These are phyloP conservation scores for Beauveria brongniartii DNA, from an alignment of 2,329 filamentous ascomycete species.

Conservation along the genomic window DNA sequence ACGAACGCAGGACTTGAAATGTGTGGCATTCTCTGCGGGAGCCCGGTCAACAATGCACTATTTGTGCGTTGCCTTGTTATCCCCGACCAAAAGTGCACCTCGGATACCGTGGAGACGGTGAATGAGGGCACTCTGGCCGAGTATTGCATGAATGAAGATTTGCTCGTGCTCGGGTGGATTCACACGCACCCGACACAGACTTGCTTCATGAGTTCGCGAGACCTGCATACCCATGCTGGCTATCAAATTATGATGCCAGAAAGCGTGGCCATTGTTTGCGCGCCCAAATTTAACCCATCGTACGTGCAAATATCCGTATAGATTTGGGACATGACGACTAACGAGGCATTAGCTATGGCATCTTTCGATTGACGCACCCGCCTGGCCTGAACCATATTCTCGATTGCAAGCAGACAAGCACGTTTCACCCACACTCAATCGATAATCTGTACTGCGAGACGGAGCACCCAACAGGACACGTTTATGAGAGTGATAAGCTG, in stretches of 20 bases:
- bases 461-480: conserved; percentile 56
- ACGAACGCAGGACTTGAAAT: conserved; percentile 81
- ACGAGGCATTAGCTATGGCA: conserved; percentile 58
- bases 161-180: conserved; percentile 92
- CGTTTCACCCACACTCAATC: conserved; percentile 70
- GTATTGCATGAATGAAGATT: conserved; percentile 75
- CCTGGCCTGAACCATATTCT: conserved; percentile 82
- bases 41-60: conserved; percentile 82
- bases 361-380: conserved; percentile 88
- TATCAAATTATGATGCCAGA: conserved; percentile 97
- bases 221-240: conserved; percentile 86
- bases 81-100: conserved; percentile 81
- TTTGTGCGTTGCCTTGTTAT: conserved; percentile 87
- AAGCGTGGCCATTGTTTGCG: conserved; percentile 94
- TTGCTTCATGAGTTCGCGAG: conserved; percentile 93
- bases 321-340: neutral
- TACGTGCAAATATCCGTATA: conserved; percentile 35
- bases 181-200: conserved; percentile 95
- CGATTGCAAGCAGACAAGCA: conserved; percentile 64
- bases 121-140: conserved; percentile 82
- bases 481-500: conserved; percentile 58
- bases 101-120: conserved; percentile 89
- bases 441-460: conserved; percentile 73
- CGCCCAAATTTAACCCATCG: conserved; percentile 70
- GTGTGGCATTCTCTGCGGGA: conserved; percentile 89